Base-by-base conservation (phyloP, 176 grass and related monocot genomes). In the Aegilops sharonensis region DNA sequence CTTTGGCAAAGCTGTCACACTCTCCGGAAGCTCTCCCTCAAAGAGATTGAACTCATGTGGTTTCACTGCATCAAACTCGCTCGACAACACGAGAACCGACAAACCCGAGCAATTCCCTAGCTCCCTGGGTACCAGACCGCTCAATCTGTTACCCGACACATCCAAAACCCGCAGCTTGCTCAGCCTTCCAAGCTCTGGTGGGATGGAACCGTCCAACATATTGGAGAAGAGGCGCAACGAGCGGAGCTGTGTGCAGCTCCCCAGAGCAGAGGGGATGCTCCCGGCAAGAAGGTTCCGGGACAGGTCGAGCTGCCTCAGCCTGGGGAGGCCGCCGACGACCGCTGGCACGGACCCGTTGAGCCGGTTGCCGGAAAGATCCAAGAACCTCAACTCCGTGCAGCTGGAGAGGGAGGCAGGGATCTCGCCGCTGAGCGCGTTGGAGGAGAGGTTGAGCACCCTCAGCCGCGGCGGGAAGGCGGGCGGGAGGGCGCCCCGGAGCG, bases 361-460 rank as follows among this genome's bases (percentile, higher is more conserved):
- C 15, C 30, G 91, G 80, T 97, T 97, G 76, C 93, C 84, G 0
- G 95, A 94, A 73, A 97, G 91, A 90, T 97, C 85, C 81, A 95
- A 40, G 84, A 62, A 88, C 66, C 87, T 75, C 69, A 97, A 79
- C 81, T 69, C 77, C 32, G 43, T 42, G 85, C 91, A 95, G 70
- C 60, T 31, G 20, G 87, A 85, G 56, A 97, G 72, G 36, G 87
- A 91, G 74, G n/a, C 54, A 1, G 91, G 89, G 85, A 97, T 88
- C 87, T 87, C 85, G 84, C 93, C 93, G 63, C 80, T 74, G 18
- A 97, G 83, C 48, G 77, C 84, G 87, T 97, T 97, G 11, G 89
- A 92, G 3, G 91, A 82, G 39, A 97, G 54, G 63, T 82, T 87
- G 17, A 97, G 89, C 63, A 91, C 66, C 79, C 82, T 90, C 63